Evolutionary conservation across 176 grass and related monocot genomes (phyloP).

Genomic region (Oryza glaberrima): DNA sequence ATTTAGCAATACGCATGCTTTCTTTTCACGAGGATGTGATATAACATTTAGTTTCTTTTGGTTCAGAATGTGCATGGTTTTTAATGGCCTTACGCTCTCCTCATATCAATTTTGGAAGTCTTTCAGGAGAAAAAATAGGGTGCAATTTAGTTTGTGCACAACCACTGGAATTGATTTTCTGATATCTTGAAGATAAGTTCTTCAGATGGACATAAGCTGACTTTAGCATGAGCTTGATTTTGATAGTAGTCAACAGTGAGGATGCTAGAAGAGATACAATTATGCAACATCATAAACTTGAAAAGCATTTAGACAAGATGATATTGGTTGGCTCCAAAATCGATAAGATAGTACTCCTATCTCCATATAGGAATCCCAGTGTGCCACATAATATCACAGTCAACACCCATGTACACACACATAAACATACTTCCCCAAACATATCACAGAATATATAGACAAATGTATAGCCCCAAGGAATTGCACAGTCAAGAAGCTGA

Average conservation of each 20-base stretch:
- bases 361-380: background rate
- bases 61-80: background rate
- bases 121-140: background rate
- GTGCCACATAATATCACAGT: background rate
- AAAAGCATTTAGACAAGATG: background rate
- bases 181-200: background rate
- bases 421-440: background rate
- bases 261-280: background rate
- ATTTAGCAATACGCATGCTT: background rate
- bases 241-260: too few species aligned
- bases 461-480: background rate
- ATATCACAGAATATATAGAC: background rate
- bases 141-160: constrained; percentile 15
- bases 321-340: background rate
- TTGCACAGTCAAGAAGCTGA: background rate
- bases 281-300: background rate
- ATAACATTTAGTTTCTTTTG: background rate
- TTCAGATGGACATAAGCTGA: background rate
- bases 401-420: background rate
- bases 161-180: constrained; percentile 1
- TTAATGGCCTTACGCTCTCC: background rate
- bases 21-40: background rate
- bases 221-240: background rate
- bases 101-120: background rate
- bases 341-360: background rate